A percentile compares a stretch with the other conserved stretches of the same genome.
Evolutionary conservation across 2,329 filamentous ascomycete genomes (phyloP).

Genomic region (Aquanectria penicillioides): DNA sequence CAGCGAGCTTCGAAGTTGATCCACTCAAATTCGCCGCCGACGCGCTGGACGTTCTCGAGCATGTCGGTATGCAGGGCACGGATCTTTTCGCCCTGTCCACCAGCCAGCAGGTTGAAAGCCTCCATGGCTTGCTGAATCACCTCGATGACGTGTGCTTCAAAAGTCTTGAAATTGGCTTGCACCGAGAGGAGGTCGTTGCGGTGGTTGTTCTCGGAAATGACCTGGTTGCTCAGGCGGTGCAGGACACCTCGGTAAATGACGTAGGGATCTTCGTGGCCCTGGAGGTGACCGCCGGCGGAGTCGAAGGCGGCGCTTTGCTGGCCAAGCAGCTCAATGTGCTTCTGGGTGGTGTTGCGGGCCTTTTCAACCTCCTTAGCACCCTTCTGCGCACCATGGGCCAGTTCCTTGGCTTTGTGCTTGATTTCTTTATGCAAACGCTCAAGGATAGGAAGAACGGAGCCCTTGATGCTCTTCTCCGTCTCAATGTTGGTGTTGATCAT

Average conservation of each 20-base stretch:
- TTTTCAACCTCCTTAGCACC: conserved; percentile 92
- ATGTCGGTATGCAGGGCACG: conserved; percentile 87
- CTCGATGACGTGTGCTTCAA: conserved; percentile 86
- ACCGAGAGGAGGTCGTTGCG: conserved; percentile 89
- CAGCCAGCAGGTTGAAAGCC: conserved; percentile 83
- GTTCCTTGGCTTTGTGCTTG: conserved; percentile 94
- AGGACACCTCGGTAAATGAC: conserved; percentile 83
- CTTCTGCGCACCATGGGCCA: conserved; percentile 83
- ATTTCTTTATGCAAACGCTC: conserved; percentile 94
- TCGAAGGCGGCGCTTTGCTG: conserved; percentile 86
- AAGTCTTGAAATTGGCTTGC: conserved; percentile 89
- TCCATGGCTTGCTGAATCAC: conserved; percentile 85
- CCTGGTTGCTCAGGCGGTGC: conserved; percentile 88
- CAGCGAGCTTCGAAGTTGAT: conserved; percentile 81
- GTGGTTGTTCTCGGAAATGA: conserved; percentile 96
- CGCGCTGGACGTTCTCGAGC: conserved; percentile 76
- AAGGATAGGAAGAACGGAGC: conserved; percentile 85
- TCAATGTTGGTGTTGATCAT: conserved; percentile 90
- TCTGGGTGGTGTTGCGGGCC: conserved; percentile 85
- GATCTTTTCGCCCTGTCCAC: conserved; percentile 83
- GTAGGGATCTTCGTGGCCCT: conserved; percentile 85
- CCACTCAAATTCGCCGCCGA: conserved; percentile 93
- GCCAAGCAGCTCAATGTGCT: conserved; percentile 93
- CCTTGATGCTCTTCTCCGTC: conserved; percentile 90
- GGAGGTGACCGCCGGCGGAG: conserved; percentile 76